A percentile compares a stretch with the other conserved stretches of the same genome.
Conservation (phyloP, 2,329 filamentous ascomycete genomes). For the Fusarium goolgardi region DNA sequence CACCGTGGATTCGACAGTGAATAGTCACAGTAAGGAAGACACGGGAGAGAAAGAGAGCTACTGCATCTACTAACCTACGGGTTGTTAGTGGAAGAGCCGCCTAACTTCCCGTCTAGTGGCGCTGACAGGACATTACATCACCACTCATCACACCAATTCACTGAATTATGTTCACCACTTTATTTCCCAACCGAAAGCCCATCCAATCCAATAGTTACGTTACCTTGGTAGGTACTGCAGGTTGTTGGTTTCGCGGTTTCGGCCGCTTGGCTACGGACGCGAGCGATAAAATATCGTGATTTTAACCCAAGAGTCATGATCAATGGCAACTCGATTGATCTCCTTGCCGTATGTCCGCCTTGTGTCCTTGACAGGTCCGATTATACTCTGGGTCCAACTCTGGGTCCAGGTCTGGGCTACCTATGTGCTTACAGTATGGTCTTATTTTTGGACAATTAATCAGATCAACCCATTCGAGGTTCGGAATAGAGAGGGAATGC, state of each 20-base stretch:
- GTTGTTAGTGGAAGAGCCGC: slow-evolving; percentile 38
- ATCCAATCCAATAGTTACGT: neutral
- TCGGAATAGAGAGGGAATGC: slow-evolving; percentile 10
- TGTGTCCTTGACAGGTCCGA: slow-evolving; percentile 39
- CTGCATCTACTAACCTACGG: slow-evolving; percentile 11
- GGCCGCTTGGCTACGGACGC: slow-evolving; percentile 21
- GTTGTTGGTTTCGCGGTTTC: slow-evolving; percentile 19
- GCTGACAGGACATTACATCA: slow-evolving; percentile 42
- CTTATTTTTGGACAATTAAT: slow-evolving; percentile 40
- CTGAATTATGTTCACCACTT: slow-evolving; percentile 5
- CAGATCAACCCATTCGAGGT: slow-evolving; percentile 36
- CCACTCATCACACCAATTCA: slow-evolving; percentile 37
- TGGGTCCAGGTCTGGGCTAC: slow-evolving; percentile 1
- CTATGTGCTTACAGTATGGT: slow-evolving; percentile 21
- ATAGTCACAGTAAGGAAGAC: neutral
- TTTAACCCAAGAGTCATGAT: slow-evolving; percentile 16
- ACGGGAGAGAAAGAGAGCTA: slow-evolving; percentile 19
- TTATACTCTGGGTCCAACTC: slow-evolving; percentile 10
- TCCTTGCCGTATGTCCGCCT: slow-evolving; percentile 26
- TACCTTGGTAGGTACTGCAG: neutral
- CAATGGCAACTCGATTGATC: slow-evolving; percentile 6
- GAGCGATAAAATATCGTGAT: slow-evolving; percentile 36
- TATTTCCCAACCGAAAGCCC: neutral
- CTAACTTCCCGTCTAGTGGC: slow-evolving; percentile 30
- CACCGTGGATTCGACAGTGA: neutral